Conservation (phyloP, 2,329 filamentous ascomycete genomes). For the Colletotrichum sansevieriae region DNA sequence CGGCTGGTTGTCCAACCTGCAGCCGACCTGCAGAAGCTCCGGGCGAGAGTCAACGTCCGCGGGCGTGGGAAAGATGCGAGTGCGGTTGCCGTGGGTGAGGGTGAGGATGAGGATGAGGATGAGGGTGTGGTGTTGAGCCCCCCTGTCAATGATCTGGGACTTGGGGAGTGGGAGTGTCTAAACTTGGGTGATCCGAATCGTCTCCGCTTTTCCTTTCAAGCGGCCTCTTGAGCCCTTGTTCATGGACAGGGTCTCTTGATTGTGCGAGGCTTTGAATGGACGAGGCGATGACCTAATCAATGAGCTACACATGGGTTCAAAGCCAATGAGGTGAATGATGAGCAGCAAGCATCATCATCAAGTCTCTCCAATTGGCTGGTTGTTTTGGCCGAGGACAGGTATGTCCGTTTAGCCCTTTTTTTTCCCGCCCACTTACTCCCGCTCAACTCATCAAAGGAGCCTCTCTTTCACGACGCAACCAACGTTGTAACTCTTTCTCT, state of each 20-base stretch:
- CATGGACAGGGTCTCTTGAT: slow-evolving; percentile 7
- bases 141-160: slow-evolving; percentile 17
- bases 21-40: slow-evolving; percentile 16
- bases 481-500: too few relatives aligned
- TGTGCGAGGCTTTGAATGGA: slow-evolving; percentile 23
- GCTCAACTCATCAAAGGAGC: slow-evolving; percentile 1
- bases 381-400: slow-evolving; percentile 6
- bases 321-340: slow-evolving; percentile 33
- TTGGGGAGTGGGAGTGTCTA: slow-evolving; percentile 3
- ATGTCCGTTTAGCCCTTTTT: slow-evolving; percentile 6
- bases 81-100: background rate
- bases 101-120: slow-evolving; percentile 1
- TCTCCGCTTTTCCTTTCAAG: slow-evolving; percentile 39
- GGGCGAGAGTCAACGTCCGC: slow-evolving; percentile 11
- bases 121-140: slow-evolving; percentile 15
- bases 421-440: background rate
- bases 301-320: slow-evolving; percentile 20
- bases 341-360: slow-evolving; percentile 33
- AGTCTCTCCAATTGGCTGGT: slow-evolving; percentile 17
- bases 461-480: background rate
- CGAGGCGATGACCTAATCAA: slow-evolving; percentile 15
- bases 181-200: slow-evolving; percentile 17
- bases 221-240: slow-evolving; percentile 13
- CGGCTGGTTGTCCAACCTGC: slow-evolving; percentile 22
- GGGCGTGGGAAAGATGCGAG: background rate